Evolutionary conservation across 257 asterid species (phyloP).

Genomic region (Solanum gandarillasii): DNA sequence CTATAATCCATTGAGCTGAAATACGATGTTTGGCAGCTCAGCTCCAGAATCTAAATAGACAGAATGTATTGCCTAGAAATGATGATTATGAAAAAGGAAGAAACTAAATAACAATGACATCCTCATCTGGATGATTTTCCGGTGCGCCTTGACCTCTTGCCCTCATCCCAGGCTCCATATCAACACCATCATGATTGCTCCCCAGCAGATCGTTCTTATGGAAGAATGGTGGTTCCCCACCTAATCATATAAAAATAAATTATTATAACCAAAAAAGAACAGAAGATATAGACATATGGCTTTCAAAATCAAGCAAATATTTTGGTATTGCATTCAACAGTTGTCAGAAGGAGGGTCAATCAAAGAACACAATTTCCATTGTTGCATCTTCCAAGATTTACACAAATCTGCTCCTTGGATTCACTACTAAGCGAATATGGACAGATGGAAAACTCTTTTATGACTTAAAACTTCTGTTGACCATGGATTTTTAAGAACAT

Average conservation of each 20-base stretch:
- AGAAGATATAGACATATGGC: neutral
- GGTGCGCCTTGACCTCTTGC: constrained; percentile 15
- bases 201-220: neutral
- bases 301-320: neutral
- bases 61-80: neutral
- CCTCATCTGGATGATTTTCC: constrained; percentile 20
- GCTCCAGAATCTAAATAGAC: neutral
- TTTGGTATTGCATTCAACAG: neutral
- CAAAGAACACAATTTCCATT: neutral
- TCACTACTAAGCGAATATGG: neutral
- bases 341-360: neutral
- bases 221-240: constrained; percentile 29
- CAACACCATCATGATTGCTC: constrained; percentile 2
- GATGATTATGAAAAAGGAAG: neutral
- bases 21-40: neutral
- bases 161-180: constrained; percentile 20
- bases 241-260: constrained; percentile 8
- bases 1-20: neutral
- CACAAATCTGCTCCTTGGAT: neutral
- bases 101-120: constrained; percentile 13
- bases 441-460: neutral
- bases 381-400: neutral
- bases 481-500: neutral
- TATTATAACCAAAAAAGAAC: neutral
- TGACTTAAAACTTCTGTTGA: neutral